phyloP scores from a whole-genome alignment of 176 grass and related monocot species.

The Triticum urartu region DNA sequence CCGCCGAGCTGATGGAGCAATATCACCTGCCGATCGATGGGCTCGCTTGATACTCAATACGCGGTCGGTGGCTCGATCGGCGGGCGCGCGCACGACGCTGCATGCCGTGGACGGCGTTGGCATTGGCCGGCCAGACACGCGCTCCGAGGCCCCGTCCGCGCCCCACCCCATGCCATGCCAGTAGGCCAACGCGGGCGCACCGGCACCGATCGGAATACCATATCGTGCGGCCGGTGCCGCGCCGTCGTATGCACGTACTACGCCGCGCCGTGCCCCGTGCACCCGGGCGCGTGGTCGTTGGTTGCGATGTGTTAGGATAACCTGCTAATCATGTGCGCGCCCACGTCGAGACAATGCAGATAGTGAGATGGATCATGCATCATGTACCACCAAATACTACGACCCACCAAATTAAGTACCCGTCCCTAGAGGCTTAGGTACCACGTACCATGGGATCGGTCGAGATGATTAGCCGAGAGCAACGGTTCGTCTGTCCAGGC shows the following conservation, averaged over 20 bases:
- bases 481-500: slow-evolving; percentile 1
- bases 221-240: no score
- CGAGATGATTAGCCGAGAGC: neutral
- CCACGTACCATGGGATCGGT: no score
- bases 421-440: neutral
- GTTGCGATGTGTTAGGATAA: neutral
- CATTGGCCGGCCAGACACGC: neutral
- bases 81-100: neutral
- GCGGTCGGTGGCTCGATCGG: slow-evolving; percentile 1
- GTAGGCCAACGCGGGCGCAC: no score
- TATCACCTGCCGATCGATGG: no score
- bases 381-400: neutral
- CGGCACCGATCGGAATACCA: neutral
- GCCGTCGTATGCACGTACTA: neutral
- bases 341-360: neutral
- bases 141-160: neutral
- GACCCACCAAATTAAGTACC: neutral
- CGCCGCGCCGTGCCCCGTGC: no score
- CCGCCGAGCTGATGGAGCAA: no score
- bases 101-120: slow-evolving; percentile 19
- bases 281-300: neutral
- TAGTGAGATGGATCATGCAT: neutral
- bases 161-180: no score
- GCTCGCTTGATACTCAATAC: no score
- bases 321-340: neutral